These are phyloP conservation scores for Pseudonectria buxi DNA, from an alignment of 2,329 filamentous ascomycete genomes.

Conservation along the genomic window DNA sequence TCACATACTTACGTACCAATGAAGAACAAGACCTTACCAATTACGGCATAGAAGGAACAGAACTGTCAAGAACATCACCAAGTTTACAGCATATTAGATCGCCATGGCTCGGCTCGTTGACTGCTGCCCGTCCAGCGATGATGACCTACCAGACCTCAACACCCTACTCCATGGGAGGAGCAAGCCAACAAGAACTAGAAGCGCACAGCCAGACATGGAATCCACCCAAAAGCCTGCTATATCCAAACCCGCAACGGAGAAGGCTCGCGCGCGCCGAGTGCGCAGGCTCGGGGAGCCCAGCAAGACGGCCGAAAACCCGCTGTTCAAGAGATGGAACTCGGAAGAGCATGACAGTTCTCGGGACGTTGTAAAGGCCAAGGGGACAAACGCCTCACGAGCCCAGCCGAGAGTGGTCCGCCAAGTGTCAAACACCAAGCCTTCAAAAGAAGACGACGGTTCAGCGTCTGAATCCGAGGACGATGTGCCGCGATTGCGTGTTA, in stretches of 20 bases:
- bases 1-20: background rate
- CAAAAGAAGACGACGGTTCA: background rate
- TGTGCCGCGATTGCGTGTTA: slow-evolving; percentile 4
- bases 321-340: slow-evolving; percentile 27
- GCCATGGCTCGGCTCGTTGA: slow-evolving; percentile 25
- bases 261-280: slow-evolving; percentile 22
- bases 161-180: slow-evolving; percentile 18
- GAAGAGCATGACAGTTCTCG: slow-evolving; percentile 12
- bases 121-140: slow-evolving; percentile 28
- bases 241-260: slow-evolving; percentile 17
- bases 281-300: slow-evolving; percentile 23
- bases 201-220: slow-evolving; percentile 3
- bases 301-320: slow-evolving; percentile 20
- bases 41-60: too few species aligned
- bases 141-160: slow-evolving; percentile 36
- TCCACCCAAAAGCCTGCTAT: slow-evolving; percentile 13
- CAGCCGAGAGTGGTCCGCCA: slow-evolving; percentile 3
- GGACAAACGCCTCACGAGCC: background rate
- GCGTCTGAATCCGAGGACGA: slow-evolving; percentile 6
- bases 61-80: slow-evolving; percentile 1
- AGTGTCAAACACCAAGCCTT: background rate
- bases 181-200: slow-evolving; percentile 11
- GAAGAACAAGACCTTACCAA: too few species aligned
- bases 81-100: background rate
- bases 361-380: background rate